Conservation (phyloP, 768 basidiomycete species). For the Baorangia bicolor region DNA sequence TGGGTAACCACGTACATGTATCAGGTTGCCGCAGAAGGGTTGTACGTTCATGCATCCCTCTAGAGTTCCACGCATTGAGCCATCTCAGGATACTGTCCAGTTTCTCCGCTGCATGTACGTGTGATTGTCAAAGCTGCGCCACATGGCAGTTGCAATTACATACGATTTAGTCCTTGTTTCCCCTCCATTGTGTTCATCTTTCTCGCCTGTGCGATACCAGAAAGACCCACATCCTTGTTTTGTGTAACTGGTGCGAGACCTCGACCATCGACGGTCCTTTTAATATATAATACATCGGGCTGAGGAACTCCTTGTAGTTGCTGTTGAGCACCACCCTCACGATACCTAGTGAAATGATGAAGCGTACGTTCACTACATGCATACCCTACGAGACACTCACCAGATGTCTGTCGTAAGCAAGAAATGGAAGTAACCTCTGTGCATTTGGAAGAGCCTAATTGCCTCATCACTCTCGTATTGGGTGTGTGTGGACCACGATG, state of each 20-base stretch:
- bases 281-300: background rate
- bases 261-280: background rate
- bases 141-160: background rate
- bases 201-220: background rate
- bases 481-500: background rate
- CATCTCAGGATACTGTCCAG: background rate
- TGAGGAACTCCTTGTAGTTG: background rate
- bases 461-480: background rate
- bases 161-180: too few relatives aligned
- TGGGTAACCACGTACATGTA: background rate
- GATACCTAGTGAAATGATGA: background rate
- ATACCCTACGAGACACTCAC: background rate
- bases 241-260: background rate
- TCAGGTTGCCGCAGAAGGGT: background rate
- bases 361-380: background rate
- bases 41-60: background rate
- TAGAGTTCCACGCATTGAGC: background rate
- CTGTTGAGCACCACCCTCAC: background rate
- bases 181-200: too few relatives aligned
- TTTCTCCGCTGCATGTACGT: background rate
- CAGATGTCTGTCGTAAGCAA: background rate
- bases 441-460: background rate
- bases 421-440: background rate
- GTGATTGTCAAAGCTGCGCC: background rate
- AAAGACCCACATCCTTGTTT: background rate